Evolutionary conservation across 768 basidiomycete genomes (phyloP), one percentile per base, ranked within the genome.

Genomic region (Podaxis sp.): DNA sequence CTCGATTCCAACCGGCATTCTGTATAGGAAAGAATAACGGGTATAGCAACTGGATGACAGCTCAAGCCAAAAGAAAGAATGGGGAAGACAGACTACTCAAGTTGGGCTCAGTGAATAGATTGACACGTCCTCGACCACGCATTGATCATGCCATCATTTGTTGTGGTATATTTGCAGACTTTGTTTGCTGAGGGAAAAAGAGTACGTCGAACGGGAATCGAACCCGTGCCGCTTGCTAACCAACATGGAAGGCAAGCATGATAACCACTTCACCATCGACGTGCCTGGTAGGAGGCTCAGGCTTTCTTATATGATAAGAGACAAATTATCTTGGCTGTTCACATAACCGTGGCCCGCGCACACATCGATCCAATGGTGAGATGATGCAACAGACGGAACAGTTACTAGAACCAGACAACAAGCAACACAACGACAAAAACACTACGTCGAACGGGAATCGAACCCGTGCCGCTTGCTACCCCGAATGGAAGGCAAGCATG

Each of bases 401-500:
- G 27, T 29, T 29, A 7, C 27, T 29, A 29, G 27, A n/a, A 25
- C 24, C 2, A 2, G 2, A 29, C 6, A 33, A 17, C 41, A 43
- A 43, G 13, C 22, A 12, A 33, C 38, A 47, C 15, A 47, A 15
- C 6, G 11, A 19, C 29, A 63, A 63, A 66, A 65, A 67, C 61
- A 43, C 65, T 82, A 82, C 81, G 80, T 84, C 79, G 79, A 85
- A 86, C 80, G 85, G 85, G 85, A 87, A 82, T 87, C 85, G 85
- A 87, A 87, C 85, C 85, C 85, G 80, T 85, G 85, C 86, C 85
- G 83, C 84, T 82, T 83, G 82, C 81, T 82, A 63, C 55, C 63
- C 55, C 40, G 1, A 43, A 80, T 90, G 88, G 89, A 90, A 90
- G 88, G 87, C 88, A 90, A 90, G 89, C 88, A 91, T 90, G 88